Base-by-base conservation (phyloP, 176 grass and related monocot genomes). In the Oryza punctata region DNA sequence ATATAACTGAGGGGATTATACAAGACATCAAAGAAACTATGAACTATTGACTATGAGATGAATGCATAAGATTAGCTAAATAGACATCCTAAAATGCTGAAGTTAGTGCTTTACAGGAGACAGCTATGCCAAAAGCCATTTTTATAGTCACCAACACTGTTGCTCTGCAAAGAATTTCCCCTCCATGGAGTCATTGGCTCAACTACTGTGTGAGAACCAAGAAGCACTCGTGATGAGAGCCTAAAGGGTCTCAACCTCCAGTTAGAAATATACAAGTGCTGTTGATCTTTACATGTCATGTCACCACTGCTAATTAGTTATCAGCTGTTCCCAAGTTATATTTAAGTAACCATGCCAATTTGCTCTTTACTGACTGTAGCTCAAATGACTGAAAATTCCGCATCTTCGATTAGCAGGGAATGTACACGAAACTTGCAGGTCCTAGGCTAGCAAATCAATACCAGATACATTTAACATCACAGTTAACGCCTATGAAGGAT, bases 71-170 rank as follows among this genome's bases (percentile, higher is more conserved):
- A 16, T 84, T 73, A 89, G 68, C 81, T 88, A 90, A 85, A 72
- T 78, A 63, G 46, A 85, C 81, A 90, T 43, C 82, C 88, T 90
- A 88, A 84, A 88, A 79, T 86, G 79, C 45, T 81, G 11, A 80
- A 88, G 70, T 94, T 91, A 94, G 92, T 92, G 79, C 77, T 94
- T 94, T 91, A 94, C 89, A 87, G 33, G 78, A 87, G 69, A 82
- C 73, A 59, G 49, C 24, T 63, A 75, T 75, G 83, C 66, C 81
- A 82, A 85, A 89, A 63, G 84, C 78, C 81, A 76, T 24, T 24
- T 24, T 61, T 11, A 60, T 63, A 26, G 85, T 81, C 72, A 79
- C 79, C 65, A 41, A 71, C 81, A 50, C 75, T 80, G 23, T 77
- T 83, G 84, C 67, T 75, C 64, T 70, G 46, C 72, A 80, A 69